Evolutionary conservation across 2,329 filamentous ascomycete genomes (phyloP).

Genomic region (Colletotrichum plurivorum): DNA sequence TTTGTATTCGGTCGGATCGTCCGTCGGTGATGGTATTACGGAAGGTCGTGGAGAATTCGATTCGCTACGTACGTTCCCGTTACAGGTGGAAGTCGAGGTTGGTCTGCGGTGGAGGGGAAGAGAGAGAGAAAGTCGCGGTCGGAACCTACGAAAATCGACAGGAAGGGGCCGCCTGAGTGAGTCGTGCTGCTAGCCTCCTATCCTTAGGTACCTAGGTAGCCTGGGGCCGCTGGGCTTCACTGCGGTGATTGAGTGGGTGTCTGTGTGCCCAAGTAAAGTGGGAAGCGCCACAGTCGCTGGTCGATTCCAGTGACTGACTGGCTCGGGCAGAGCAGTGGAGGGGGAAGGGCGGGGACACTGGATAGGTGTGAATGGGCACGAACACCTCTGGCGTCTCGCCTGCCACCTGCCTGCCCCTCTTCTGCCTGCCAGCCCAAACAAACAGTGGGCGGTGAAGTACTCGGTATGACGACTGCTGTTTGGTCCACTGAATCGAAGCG

Average conservation of each 20-base stretch:
- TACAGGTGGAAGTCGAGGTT: constrained; percentile 41
- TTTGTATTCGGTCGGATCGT: constrained; percentile 19
- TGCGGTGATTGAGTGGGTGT: too few species aligned
- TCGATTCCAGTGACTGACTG: background rate
- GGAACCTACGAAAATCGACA: constrained; percentile 46
- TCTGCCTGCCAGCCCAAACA: background rate
- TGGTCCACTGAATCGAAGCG: constrained; percentile 1
- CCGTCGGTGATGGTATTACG: constrained; percentile 14
- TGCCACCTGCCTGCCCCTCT: background rate
- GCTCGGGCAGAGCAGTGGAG: background rate
- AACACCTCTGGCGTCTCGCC: background rate
- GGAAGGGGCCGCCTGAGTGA: constrained; percentile 35
- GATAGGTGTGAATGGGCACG: background rate
- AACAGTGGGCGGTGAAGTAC: background rate
- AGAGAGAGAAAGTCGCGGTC: constrained; percentile 35
- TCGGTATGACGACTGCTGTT: background rate
- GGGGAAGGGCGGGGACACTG: constrained; percentile 4
- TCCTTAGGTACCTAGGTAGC: too few species aligned
- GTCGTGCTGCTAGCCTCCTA: background rate
- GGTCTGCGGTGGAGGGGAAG: constrained; percentile 43
- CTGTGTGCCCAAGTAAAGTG: background rate
- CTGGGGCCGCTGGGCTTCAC: too few species aligned
- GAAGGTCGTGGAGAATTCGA: constrained; percentile 34
- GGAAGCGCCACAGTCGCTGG: background rate
- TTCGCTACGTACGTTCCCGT: constrained; percentile 37